Conservation (phyloP, 1,139 yeast genomes). For the Hyphopichia fennica region DNA sequence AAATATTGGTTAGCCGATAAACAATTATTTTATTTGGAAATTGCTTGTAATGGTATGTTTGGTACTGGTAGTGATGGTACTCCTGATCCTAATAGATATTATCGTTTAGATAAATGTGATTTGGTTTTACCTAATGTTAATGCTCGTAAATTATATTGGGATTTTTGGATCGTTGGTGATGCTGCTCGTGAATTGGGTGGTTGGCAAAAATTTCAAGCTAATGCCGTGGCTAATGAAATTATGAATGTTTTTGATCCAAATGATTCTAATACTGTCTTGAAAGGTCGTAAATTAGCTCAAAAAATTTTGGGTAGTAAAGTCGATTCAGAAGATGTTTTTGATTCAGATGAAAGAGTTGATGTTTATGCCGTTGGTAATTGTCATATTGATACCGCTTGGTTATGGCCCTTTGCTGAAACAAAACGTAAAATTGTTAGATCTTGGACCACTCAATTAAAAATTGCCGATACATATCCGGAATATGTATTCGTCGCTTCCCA, state of each 20-base stretch:
- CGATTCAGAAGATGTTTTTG: constrained; percentile 63
- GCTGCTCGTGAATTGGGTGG: constrained; percentile 85
- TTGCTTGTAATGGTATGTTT: constrained; percentile 93
- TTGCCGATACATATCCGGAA: constrained; percentile 88
- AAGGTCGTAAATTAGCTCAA: constrained; percentile 68
- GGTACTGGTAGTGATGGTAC: constrained; percentile 70
- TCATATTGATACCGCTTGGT: constrained; percentile 97
- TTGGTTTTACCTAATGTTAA: constrained; percentile 77
- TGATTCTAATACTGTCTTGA: constrained; percentile 46
- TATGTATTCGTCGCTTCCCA: constrained; percentile 93
- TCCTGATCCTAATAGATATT: constrained; percentile 68
- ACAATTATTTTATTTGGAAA: constrained; percentile 71
- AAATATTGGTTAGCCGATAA: constrained; percentile 41
- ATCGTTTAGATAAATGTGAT: constrained; percentile 68
- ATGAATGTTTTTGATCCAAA: constrained; percentile 77
- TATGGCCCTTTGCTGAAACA: constrained; percentile 98
- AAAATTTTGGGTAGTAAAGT: constrained; percentile 63
- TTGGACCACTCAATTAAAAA: constrained; percentile 89
- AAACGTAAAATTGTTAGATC: constrained; percentile 88
- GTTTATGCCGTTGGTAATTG: constrained; percentile 91
- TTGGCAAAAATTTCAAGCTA: constrained; percentile 72
- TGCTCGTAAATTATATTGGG: constrained; percentile 75
- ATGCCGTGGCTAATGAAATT: constrained; percentile 72
- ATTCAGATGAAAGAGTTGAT: constrained; percentile 34
- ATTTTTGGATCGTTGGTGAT: constrained; percentile 86